A percentile compares a stretch with the other conserved stretches of the same genome.
phyloP scores from a whole-genome alignment of 2,329 filamentous ascomycete genomes.

The Aureobasidium sp. region DNA sequence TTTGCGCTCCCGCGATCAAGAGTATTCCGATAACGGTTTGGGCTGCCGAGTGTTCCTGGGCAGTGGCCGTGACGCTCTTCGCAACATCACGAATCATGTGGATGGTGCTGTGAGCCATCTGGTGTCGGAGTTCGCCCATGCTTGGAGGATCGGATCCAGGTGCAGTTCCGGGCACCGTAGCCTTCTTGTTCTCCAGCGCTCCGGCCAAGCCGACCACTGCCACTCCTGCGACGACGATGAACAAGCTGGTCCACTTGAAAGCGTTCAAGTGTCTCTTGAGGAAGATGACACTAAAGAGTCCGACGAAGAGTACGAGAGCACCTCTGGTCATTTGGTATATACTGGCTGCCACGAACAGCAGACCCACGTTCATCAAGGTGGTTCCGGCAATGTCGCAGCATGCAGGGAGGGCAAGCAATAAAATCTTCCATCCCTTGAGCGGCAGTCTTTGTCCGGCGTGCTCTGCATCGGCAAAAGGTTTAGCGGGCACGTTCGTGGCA shows the following conservation, averaged over 20 bases:
- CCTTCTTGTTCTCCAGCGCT: conserved; percentile 61
- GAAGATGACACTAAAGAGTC: conserved; percentile 88
- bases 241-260: conserved; percentile 89
- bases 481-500: conserved; percentile 37
- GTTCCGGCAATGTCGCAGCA: conserved; percentile 92
- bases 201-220: conserved; percentile 84
- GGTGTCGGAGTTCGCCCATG: neutral
- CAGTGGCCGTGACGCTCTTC: conserved; percentile 32
- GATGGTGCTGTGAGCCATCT: neutral
- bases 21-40: conserved; percentile 73
- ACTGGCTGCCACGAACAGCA: conserved; percentile 86
- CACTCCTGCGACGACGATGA: conserved; percentile 81
- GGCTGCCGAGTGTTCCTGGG: conserved; percentile 48
- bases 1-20: conserved; percentile 86
- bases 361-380: conserved; percentile 92
- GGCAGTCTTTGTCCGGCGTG: conserved; percentile 35
- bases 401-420: conserved; percentile 73
- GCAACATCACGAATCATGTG: conserved; percentile 12
- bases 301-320: conserved; percentile 89
- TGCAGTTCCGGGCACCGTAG: conserved; percentile 22
- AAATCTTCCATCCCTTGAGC: conserved; percentile 61
- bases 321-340: conserved; percentile 99
- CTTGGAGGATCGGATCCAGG: conserved; percentile 16
- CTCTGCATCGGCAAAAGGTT: conserved; percentile 39
- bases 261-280: conserved; percentile 66